Evolutionary conservation across 805 yeast species (phyloP), one percentile per base, ranked within the genome.

Genomic region (Yarrowia sp.): DNA sequence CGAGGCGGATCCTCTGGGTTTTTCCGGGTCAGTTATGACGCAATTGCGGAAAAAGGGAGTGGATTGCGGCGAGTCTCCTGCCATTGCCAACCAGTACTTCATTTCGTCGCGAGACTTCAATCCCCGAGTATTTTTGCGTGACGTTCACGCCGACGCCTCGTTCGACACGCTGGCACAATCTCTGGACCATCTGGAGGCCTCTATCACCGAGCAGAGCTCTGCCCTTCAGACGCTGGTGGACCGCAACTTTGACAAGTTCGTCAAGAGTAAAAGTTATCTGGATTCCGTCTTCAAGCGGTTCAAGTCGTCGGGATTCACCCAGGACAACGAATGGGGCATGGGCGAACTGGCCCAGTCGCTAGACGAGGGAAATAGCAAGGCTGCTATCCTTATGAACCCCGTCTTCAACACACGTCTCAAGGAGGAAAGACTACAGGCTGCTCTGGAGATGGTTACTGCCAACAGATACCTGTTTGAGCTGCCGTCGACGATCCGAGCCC

Each of bases 211-310:
- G 1, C 83, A 83, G 68, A 82, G 85, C 40, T 77, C 79, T 9
- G 82, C 81, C 19, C 73, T 86, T 69, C 81, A 82, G 65, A 70
- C 72, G 16, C 73, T 86, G 44, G 84, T 87, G 16, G 84, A 84
- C 68, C 75, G 79, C 14, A 89, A 88, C 70, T 87, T 85, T 68
- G 82, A 83, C 63, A 80, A 81, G 68, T 88, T 87, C 67, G 89
- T 89, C 33, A 82, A 82, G 67, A 80, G 86, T 28, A 89, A 89
- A 70, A 82, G 87, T 24, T 78, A 83, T 3, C 75, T 89, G 38
- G 92, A 88, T 70, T 80, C 80, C 28, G 85, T 87, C 4, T 82
- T 85, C 67, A 77, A 74, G 21, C 85, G 83, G 67, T 84, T 87
- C 68, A 76, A 79, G 32, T 70, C 71, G n/a, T 71, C 77, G 17